Evolutionary conservation across 2,329 filamentous ascomycete species (phyloP).

Genomic region (Colletotrichum australisinense): DNA sequence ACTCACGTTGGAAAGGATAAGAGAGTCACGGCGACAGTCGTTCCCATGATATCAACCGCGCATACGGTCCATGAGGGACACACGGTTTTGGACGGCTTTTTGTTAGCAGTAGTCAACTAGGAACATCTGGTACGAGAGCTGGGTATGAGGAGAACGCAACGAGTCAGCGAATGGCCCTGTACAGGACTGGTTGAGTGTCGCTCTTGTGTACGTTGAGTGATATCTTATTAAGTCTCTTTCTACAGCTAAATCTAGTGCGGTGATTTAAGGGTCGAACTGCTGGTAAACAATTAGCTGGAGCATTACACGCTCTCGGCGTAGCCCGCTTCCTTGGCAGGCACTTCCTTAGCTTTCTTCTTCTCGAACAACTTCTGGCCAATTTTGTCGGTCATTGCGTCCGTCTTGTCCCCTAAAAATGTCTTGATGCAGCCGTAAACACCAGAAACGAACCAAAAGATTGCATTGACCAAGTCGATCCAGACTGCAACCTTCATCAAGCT

Average conservation of each 20-base stretch:
- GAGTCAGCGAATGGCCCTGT: not conserved
- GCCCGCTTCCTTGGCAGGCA: conserved; percentile 38
- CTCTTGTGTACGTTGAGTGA: not conserved
- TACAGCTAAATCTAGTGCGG: not conserved
- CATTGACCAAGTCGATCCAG: conserved; percentile 77
- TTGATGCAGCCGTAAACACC: conserved; percentile 54
- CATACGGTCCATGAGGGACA: not conserved
- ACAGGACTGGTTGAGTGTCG: not conserved
- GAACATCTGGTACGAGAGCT: too few relatives aligned
- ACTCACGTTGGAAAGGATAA: conserved; percentile 39
- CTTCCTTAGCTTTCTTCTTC: conserved; percentile 46
- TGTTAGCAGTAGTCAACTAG: conserved; percentile 1
- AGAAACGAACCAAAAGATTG: conserved; percentile 72
- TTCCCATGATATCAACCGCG: conserved; percentile 35
- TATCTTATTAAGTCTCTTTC: not conserved
- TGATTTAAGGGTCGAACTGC: not conserved
- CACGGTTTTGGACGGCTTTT: not conserved
- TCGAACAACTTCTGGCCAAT: conserved; percentile 51
- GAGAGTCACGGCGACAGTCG: conserved; percentile 41
- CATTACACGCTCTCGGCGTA: conserved; percentile 46
- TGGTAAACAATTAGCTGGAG: not conserved
- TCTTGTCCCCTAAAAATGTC: conserved; percentile 54
- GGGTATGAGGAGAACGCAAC: too few relatives aligned
- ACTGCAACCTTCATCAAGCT: conserved; percentile 75
- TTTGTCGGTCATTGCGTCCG: conserved; percentile 50